Evolutionary conservation across 345 rosid genomes (phyloP), one percentile per base, ranked within the genome.

Genomic region (Melaleuca alternifolia): DNA sequence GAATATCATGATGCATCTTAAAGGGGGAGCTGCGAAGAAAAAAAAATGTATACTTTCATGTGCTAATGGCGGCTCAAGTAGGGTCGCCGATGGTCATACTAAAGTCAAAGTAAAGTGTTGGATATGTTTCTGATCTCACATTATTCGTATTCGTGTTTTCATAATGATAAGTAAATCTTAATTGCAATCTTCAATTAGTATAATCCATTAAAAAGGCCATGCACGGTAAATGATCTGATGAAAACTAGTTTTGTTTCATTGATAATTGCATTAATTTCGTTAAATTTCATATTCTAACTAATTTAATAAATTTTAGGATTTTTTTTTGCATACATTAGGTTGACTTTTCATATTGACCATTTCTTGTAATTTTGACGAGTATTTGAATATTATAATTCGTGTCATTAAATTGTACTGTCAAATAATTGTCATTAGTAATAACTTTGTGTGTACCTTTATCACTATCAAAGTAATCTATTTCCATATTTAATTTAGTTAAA

Each of bases 31-130:
- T n/a, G n/a, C n/a, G n/a, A n/a, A n/a, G n/a, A n/a, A n/a, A n/a
- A 56, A 12, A 56, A 56, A 56, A 24, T 11, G 24, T 0, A 57
- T 57, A 57, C 30, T 5, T 10, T 57, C 62, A 57, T 57, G 62
- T 1, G 14, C 6, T 10, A 2, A 13, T 2, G 0, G 28, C 11
- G 62, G 0, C 62, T 56, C n/a, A 24, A 2, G 13, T 4, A 10
- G 28, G 28, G 62, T 57, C 11, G 62, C 24, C 11, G 15, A 57
- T 56, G 3, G 62, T 57, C 13, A 28, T 24, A 11, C 24, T 57
- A 57, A 57, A 24, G 62, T 10, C 11, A 57, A 57, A 57, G 30
- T 26, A 57, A 57, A 57, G 14, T 26, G 26, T 57, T n/a, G 26
- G 0, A 26, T 26, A 26, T 14, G 62, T 57, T 13, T 24, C 30